Base-by-base conservation (phyloP, 73 alveolate genomes). In the Symbiodinium natans region DNA sequence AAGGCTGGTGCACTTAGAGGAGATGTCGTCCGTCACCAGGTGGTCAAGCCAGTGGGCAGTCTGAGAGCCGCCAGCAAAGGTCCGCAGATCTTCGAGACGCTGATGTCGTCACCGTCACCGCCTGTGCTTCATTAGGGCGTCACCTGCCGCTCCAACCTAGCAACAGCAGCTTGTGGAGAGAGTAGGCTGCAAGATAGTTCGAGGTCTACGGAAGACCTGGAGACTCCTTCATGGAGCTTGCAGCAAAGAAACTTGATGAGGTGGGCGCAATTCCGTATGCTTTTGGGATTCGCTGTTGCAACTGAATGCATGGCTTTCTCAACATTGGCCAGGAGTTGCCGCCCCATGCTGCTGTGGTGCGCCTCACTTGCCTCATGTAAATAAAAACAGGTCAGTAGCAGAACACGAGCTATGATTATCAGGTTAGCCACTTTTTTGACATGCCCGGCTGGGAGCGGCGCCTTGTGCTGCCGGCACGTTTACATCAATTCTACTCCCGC, bases 151-250 rank as follows among this genome's bases (percentile, higher is more conserved):
- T n/a, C n/a, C n/a, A n/a, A n/a, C n/a, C n/a, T n/a, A n/a, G n/a
- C n/a, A n/a, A n/a, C n/a, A n/a, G n/a, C n/a, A n/a, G n/a, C n/a
- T n/a, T n/a, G n/a, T n/a, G n/a, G n/a, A n/a, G n/a, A n/a, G n/a
- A n/a, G n/a, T n/a, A n/a, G n/a, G n/a, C n/a, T n/a, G n/a, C n/a
- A n/a, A n/a, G n/a, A n/a, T n/a, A n/a, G n/a, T n/a, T n/a, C n/a
- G 73, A 90, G 97, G 89, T 92, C 84, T 92, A 92, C 36, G 98
- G 98, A 34, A 83, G 98, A 41, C 98, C 98, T 7, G 98, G 98
- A 8, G 98, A 92, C 54, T 31, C 48, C 36, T 80, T 92, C 98
- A 92, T 92, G 98, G 92, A 92, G 92, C 92, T 34, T 29, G 92
- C 92, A n/a, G 98, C 98, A 77, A 71, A 71, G 77, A 90, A 90